Percentiles rank a stretch among this genome's conserved stretches.
phyloP scores from a whole-genome alignment of 805 yeast species.

The Dipodascus albidus region DNA sequence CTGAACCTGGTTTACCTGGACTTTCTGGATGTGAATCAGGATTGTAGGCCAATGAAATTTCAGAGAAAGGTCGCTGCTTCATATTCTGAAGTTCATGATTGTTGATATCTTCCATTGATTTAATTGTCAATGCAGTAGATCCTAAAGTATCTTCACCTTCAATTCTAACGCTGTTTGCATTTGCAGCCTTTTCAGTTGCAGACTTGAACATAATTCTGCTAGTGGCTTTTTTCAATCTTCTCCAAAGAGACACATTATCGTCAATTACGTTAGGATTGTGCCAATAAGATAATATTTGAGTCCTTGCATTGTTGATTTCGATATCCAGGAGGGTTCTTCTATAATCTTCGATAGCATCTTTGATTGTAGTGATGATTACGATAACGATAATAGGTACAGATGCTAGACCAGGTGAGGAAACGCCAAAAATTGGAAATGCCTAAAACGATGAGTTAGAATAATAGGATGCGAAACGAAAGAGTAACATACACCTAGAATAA shows the following conservation, averaged over 20 bases:
- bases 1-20: conserved; percentile 8
- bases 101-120: conserved; percentile 7
- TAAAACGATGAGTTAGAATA: conserved; percentile 5
- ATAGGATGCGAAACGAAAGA: neutral
- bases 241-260: conserved; percentile 51
- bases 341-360: conserved; percentile 71
- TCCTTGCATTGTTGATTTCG: conserved; percentile 56
- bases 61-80: neutral
- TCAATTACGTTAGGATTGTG: conserved; percentile 45
- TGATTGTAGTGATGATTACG: conserved; percentile 60
- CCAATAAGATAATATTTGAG: conserved; percentile 44
- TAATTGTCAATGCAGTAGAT: conserved; percentile 13
- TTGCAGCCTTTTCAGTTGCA: conserved; percentile 5
- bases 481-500: conserved; percentile 46
- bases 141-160: conserved; percentile 5
- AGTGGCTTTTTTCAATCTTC: conserved; percentile 51
- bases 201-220: conserved; percentile 20
- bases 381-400: conserved; percentile 77
- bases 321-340: conserved; percentile 51
- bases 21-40: conserved; percentile 5
- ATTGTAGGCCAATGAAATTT: conserved; percentile 4
- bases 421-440: conserved; percentile 62
- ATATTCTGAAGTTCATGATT: conserved; percentile 2
- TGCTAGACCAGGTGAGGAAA: conserved; percentile 56
- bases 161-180: conserved; percentile 3